Percentiles rank a stretch among this genome's conserved stretches.
phyloP scores from a whole-genome alignment of 441 rosid species.

The Syzygium malaccense region DNA sequence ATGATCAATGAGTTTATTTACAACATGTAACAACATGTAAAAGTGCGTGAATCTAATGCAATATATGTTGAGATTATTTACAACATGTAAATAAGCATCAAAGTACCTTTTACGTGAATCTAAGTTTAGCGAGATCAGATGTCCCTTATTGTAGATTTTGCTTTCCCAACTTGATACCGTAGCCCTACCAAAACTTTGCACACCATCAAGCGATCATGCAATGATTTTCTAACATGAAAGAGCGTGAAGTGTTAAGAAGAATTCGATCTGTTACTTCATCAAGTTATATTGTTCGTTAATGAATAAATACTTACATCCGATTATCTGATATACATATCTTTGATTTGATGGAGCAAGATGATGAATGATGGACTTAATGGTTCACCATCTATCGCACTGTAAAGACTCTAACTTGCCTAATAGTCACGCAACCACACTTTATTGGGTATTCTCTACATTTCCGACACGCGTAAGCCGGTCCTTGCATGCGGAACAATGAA shows the following conservation, averaged over 20 bases:
- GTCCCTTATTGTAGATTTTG: not conserved
- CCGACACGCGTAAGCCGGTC: not conserved
- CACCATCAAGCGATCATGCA: not conserved
- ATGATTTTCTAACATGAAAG: not conserved
- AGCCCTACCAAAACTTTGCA: not conserved
- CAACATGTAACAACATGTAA: not conserved
- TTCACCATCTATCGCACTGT: not conserved
- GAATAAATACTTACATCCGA: too few species aligned
- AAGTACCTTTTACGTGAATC: not conserved
- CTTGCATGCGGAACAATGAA: not conserved
- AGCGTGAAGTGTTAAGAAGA: not conserved
- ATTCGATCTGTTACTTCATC: not conserved
- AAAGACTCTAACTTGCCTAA: not conserved
- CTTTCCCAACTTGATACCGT: not conserved
- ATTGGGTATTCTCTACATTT: not conserved
- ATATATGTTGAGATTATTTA: not conserved
- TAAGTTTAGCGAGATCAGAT: not conserved
- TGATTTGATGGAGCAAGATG: not conserved
- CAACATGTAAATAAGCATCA: not conserved
- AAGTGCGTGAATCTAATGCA: too few species aligned
- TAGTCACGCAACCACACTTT: not conserved
- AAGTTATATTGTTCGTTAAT: too few species aligned
- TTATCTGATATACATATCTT: not conserved
- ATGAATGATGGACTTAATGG: not conserved
- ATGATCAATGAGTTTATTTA: not conserved